Conservation (phyloP, 805 yeast genomes). For the Hanseniaspora taiwanica region DNA sequence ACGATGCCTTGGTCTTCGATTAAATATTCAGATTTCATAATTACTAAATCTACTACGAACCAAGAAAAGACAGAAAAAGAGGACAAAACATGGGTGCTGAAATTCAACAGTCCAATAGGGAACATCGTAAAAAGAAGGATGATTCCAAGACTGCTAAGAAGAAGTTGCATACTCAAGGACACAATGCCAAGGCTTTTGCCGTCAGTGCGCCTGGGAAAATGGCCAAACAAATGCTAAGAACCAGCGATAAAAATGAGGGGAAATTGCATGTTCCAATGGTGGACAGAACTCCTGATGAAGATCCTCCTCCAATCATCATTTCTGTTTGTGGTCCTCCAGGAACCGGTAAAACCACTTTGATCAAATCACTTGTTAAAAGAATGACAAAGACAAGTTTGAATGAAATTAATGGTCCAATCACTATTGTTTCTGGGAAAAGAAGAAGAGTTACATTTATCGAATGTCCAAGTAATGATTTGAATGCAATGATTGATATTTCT, state of each 20-base stretch:
- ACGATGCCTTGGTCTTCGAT: too few relatives aligned
- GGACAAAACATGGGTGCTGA: conserved; percentile 1
- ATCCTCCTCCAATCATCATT: conserved; percentile 91
- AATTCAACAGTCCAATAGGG: conserved; percentile 55
- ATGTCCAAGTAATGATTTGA: conserved; percentile 74
- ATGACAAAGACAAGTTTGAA: conserved; percentile 73
- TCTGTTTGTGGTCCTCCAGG: conserved; percentile 99
- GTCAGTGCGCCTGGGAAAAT: conserved; percentile 77
- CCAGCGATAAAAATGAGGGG: conserved; percentile 70
- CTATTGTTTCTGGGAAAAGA: conserved; percentile 91
- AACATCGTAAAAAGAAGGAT: conserved; percentile 53
- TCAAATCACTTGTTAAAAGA: conserved; percentile 77
- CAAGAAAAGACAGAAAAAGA: not conserved
- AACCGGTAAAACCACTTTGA: conserved; percentile 89
- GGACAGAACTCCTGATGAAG: conserved; percentile 92
- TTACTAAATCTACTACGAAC: not conserved
- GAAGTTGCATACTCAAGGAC: conserved; percentile 79
- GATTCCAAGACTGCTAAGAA: conserved; percentile 57
- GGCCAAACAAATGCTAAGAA: conserved; percentile 69
- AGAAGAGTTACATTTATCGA: conserved; percentile 88
- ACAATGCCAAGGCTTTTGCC: conserved; percentile 73
- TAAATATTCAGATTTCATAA: not conserved
- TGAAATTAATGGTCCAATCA: conserved; percentile 90
- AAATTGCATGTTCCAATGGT: conserved; percentile 95
- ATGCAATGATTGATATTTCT: conserved; percentile 92